Evolutionary conservation across 345 rosid species (phyloP).

Genomic region (Rhizophora mangle): DNA sequence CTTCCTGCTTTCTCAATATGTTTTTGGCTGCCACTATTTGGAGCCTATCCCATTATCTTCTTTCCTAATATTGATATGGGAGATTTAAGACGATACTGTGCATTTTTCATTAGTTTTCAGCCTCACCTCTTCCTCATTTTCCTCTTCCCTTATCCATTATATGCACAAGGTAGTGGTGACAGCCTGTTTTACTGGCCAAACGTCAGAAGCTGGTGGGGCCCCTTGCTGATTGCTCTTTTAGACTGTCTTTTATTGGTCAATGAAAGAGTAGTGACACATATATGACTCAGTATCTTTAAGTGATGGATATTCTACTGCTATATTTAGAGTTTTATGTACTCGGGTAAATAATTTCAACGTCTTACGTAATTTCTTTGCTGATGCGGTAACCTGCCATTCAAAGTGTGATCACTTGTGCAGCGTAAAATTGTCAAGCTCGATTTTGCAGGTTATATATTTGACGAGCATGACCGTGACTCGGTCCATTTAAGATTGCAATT

Average conservation of each 20-base stretch:
- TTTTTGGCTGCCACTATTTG: neutral
- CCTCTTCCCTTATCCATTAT: neutral
- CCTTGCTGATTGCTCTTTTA: constrained; percentile 1
- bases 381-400: constrained; percentile 26
- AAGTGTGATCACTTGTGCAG: constrained; percentile 27
- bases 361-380: constrained; percentile 23
- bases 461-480: constrained; percentile 65
- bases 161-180: neutral
- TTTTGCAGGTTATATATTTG: constrained; percentile 76
- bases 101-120: neutral
- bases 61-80: neutral
- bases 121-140: neutral
- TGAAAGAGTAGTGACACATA: neutral
- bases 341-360: constrained; percentile 17
- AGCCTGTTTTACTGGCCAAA: constrained; percentile 11
- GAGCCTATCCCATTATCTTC: neutral
- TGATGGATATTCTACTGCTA: constrained; percentile 9
- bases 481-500: constrained; percentile 62
- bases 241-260: constrained; percentile 3
- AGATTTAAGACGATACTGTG: neutral
- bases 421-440: constrained; percentile 47
- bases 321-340: constrained; percentile 15
- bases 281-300: neutral
- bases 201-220: constrained; percentile 8
- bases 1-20: neutral